Conservation (phyloP, 1,284 basidiomycete genomes). For the Inonotus hispidus region DNA sequence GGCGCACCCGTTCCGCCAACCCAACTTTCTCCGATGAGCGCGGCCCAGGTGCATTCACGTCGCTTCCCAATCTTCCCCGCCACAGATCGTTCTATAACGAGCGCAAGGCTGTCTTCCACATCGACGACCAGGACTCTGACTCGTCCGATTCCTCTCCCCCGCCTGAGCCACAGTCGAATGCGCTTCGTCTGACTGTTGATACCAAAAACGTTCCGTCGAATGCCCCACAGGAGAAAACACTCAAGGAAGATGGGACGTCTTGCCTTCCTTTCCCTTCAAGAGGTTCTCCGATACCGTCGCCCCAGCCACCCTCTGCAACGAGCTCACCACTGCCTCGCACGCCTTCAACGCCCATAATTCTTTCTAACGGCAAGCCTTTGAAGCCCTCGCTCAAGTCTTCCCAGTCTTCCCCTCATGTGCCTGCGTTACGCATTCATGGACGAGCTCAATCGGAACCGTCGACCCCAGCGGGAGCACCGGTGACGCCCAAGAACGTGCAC, state of each 20-base stretch:
- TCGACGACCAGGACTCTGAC: slow-evolving; percentile 27
- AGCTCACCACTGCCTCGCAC: slow-evolving; percentile 25
- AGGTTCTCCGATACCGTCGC: slow-evolving; percentile 10
- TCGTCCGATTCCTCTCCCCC: slow-evolving; percentile 19
- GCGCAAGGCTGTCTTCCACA: slow-evolving; percentile 34
- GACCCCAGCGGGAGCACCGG: slow-evolving; percentile 47
- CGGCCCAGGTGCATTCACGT: slow-evolving; percentile 47
- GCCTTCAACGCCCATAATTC: slow-evolving; percentile 36
- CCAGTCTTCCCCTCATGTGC: slow-evolving; percentile 47
- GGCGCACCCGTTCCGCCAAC: slow-evolving; percentile 33
- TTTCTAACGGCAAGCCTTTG: slow-evolving; percentile 86
- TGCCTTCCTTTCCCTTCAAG: slow-evolving; percentile 15
- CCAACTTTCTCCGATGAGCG: slow-evolving; percentile 38
- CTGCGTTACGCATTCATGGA: slow-evolving; percentile 32
- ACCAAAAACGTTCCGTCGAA: slow-evolving; percentile 24
- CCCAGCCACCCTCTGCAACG: slow-evolving; percentile 23
- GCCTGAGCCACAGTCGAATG: slow-evolving; percentile 17
- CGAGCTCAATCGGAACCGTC: slow-evolving; percentile 61
- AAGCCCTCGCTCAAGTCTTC: slow-evolving; percentile 83
- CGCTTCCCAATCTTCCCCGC: slow-evolving; percentile 47
- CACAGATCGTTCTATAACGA: slow-evolving; percentile 25
- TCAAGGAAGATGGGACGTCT: slow-evolving; percentile 1
- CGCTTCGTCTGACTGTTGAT: slow-evolving; percentile 17
- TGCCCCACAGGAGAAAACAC: slow-evolving; percentile 22
- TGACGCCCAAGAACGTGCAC: slow-evolving; percentile 78